phyloP scores from a whole-genome alignment of 495 filamentous ascomycete genomes.

The Sphaerosporella brunnea region DNA sequence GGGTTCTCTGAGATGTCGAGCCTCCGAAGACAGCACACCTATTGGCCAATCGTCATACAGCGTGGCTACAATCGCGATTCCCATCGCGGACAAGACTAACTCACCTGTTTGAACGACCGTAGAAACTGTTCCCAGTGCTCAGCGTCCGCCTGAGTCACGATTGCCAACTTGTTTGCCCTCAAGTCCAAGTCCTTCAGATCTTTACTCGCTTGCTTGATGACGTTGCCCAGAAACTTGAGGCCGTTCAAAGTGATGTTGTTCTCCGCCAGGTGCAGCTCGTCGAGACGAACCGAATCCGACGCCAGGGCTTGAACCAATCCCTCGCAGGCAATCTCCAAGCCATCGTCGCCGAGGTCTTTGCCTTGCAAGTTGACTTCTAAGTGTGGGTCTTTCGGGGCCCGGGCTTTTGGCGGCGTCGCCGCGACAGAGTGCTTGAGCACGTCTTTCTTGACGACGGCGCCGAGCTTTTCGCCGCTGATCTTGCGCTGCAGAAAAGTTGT shows the following conservation, averaged over 20 bases:
- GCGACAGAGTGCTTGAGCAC: constrained; percentile 13
- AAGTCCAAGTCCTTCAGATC: constrained; percentile 22
- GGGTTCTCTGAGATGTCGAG: constrained; percentile 21
- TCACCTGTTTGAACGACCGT: constrained; percentile 16
- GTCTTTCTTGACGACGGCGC: constrained; percentile 18
- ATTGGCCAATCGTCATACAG: too few species aligned
- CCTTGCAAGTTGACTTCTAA: constrained; percentile 21
- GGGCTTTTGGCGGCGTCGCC: constrained; percentile 7
- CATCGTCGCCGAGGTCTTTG: constrained; percentile 21
- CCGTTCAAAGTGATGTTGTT: constrained; percentile 16
- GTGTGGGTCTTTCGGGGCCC: constrained; percentile 12
- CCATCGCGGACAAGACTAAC: constrained; percentile 1
- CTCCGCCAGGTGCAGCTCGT: constrained; percentile 20
- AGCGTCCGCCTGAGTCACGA: constrained; percentile 15
- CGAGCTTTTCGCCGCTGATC: constrained; percentile 20
- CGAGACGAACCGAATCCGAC: constrained; percentile 18
- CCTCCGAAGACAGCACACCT: constrained; percentile 19
- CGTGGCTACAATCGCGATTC: too few species aligned
- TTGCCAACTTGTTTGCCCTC: constrained; percentile 12
- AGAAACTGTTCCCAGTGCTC: constrained; percentile 18
- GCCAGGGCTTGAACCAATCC: constrained; percentile 12
- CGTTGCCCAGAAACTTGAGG: constrained; percentile 10
- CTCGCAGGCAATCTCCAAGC: constrained; percentile 18
- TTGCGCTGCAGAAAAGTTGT: constrained; percentile 10
- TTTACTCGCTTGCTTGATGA: constrained; percentile 11